phyloP scores from a whole-genome alignment of 2,329 filamentous ascomycete genomes.

The Clonostachys rhizophaga region DNA sequence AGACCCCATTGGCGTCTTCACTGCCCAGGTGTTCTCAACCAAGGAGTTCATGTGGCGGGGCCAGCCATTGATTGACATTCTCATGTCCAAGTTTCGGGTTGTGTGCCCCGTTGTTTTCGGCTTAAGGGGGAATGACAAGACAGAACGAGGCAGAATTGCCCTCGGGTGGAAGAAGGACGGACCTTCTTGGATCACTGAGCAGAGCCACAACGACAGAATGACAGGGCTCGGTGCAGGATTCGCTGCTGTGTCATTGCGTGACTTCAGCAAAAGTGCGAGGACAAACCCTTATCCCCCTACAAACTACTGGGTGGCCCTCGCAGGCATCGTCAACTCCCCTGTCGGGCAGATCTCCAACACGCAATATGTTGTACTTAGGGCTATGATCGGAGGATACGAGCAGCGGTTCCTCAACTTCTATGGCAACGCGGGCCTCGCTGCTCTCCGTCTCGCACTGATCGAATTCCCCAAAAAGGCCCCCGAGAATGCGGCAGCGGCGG shows the following conservation, averaged over 20 bases:
- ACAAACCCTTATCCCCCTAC: constrained; percentile 72
- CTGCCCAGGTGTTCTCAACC: constrained; percentile 69
- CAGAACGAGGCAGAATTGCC: constrained; percentile 57
- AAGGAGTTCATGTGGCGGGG: constrained; percentile 64
- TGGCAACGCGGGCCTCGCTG: constrained; percentile 68
- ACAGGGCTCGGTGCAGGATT: constrained; percentile 80
- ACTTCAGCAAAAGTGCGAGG: constrained; percentile 67
- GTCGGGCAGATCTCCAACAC: constrained; percentile 64
- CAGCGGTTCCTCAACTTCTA: constrained; percentile 77
- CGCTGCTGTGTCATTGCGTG: constrained; percentile 75
- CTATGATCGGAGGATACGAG: constrained; percentile 70
- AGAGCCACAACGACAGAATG: constrained; percentile 78
- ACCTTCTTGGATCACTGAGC: constrained; percentile 58
- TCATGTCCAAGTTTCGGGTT: constrained; percentile 79
- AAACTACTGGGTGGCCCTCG: constrained; percentile 78
- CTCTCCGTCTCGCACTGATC: constrained; percentile 66
- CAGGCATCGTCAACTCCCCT: constrained; percentile 73
- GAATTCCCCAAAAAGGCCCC: constrained; percentile 61
- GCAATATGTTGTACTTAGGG: constrained; percentile 65
- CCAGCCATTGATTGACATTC: constrained; percentile 69
- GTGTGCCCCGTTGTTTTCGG: constrained; percentile 85
- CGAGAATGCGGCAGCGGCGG: constrained; percentile 40
- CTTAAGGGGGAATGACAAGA: constrained; percentile 70
- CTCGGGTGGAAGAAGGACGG: constrained; percentile 69
- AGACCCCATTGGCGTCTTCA: constrained; percentile 74